phyloP scores from a whole-genome alignment of 1,139 yeast genomes.

The Saccharomyces hybrid region DNA sequence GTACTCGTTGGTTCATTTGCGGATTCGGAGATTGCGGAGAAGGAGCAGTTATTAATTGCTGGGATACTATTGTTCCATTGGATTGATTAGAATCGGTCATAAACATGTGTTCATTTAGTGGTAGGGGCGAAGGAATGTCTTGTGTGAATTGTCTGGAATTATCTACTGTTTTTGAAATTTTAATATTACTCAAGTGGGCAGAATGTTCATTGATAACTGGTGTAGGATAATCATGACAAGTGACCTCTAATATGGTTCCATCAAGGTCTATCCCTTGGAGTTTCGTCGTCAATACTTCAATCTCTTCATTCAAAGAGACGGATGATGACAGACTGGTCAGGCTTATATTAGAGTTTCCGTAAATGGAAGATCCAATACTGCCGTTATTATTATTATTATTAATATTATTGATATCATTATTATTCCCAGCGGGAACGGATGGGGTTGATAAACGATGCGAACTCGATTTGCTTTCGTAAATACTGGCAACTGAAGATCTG shows the following conservation, averaged over 20 bases:
- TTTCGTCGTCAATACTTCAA: constrained; percentile 8
- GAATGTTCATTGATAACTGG: constrained; percentile 7
- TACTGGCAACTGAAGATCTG: constrained; percentile 23
- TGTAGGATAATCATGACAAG: constrained; percentile 5
- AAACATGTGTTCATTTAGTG: not conserved
- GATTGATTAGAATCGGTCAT: not conserved
- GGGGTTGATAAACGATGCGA: not conserved
- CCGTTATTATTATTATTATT: not conserved
- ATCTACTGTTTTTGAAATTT: constrained; percentile 7
- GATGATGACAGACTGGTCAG: constrained; percentile 13
- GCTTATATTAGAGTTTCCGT: constrained; percentile 8
- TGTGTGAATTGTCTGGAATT: not conserved
- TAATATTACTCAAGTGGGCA: constrained; percentile 6
- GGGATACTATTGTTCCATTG: not conserved
- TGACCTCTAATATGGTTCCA: not conserved
- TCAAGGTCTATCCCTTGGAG: not conserved
- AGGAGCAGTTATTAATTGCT: not conserved
- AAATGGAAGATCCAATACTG: not conserved
- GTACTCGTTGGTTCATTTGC: constrained; percentile 2
- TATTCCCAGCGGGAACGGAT: not conserved
- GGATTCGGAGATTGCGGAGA: not conserved
- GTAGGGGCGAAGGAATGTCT: not conserved
- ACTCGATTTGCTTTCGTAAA: constrained; percentile 4
- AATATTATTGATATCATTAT: not conserved
- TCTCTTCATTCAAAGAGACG: constrained; percentile 11